Evolutionary conservation across 2,329 filamentous ascomycete genomes (phyloP).

Genomic region (Calonectria hongkongensis): DNA sequence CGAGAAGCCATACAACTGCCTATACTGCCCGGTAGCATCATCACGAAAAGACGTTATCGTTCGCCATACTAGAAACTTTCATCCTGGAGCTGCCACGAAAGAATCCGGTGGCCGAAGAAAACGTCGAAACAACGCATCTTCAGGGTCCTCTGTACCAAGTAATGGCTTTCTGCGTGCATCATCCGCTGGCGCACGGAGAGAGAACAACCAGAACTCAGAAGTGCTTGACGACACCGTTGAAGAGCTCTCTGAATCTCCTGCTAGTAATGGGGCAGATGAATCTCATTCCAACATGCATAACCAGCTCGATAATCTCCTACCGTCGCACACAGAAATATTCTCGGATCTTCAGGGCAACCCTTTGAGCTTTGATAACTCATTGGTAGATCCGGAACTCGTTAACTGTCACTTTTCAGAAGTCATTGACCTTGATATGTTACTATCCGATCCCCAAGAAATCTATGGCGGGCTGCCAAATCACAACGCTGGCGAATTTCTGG

Average conservation of each 20-base stretch:
- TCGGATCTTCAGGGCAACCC: not conserved
- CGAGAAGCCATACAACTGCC: conserved; percentile 10
- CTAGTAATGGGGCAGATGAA: not conserved
- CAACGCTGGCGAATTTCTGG: not conserved
- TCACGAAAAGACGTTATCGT: conserved; percentile 9
- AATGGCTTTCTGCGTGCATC: not conserved
- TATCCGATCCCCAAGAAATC: not conserved
- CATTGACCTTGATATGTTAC: not conserved
- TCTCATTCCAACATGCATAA: not conserved
- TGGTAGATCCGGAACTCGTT: not conserved
- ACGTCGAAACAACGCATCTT: not conserved
- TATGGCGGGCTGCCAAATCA: not conserved
- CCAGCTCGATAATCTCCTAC: not conserved
- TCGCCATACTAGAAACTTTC: conserved; percentile 12
- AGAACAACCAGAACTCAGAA: not conserved
- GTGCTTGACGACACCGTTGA: not conserved
- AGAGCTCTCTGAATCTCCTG: not conserved
- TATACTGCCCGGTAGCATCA: conserved; percentile 2
- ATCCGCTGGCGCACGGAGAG: not conserved
- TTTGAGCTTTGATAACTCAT: not conserved
- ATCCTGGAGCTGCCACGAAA: not conserved
- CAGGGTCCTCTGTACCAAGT: too few relatives aligned
- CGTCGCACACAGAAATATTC: not conserved
- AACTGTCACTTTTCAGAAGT: not conserved
- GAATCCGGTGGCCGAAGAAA: not conserved